phyloP scores from a whole-genome alignment of 2,329 filamentous ascomycete genomes.

The Phialemoniopsis sp. region DNA sequence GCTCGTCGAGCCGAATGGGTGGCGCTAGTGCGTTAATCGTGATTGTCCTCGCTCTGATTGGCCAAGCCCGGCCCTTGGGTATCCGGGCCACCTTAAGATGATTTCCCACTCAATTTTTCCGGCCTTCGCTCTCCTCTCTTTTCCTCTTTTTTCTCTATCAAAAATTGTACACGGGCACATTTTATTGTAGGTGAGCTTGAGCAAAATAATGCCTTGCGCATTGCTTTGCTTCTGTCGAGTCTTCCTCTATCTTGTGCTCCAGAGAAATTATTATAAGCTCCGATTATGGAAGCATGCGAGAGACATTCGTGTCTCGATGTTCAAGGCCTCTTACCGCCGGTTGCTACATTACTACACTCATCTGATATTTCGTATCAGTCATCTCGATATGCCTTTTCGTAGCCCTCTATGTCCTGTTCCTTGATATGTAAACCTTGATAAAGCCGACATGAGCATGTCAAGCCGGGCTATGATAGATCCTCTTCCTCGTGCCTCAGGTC shows the following conservation, averaged over 20 bases:
- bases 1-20: constrained; percentile 12
- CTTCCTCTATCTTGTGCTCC: constrained; percentile 70
- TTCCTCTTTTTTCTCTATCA: constrained; percentile 38
- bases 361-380: too few species aligned
- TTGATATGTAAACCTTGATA: too few species aligned
- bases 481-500: not conserved
- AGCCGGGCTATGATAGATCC: not conserved
- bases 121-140: constrained; percentile 19
- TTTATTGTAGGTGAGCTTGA: constrained; percentile 71
- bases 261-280: constrained; percentile 53
- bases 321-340: constrained; percentile 69
- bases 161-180: constrained; percentile 63
- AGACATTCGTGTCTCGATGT: constrained; percentile 51
- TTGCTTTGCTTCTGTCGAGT: constrained; percentile 50
- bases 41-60: constrained; percentile 37
- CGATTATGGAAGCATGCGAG: constrained; percentile 71
- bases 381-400: too few species aligned
- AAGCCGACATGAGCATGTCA: too few species aligned
- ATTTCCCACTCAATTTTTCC: constrained; percentile 11
- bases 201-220: constrained; percentile 12
- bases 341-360: constrained; percentile 55
- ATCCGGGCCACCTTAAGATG: too few species aligned
- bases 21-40: constrained; percentile 36
- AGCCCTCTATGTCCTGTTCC: too few species aligned
- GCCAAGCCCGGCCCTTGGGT: constrained; percentile 7